These are phyloP conservation scores for Smittium culicis DNA, from an alignment of 371 early-diverging fungal genomes.

Conservation along the genomic window DNA sequence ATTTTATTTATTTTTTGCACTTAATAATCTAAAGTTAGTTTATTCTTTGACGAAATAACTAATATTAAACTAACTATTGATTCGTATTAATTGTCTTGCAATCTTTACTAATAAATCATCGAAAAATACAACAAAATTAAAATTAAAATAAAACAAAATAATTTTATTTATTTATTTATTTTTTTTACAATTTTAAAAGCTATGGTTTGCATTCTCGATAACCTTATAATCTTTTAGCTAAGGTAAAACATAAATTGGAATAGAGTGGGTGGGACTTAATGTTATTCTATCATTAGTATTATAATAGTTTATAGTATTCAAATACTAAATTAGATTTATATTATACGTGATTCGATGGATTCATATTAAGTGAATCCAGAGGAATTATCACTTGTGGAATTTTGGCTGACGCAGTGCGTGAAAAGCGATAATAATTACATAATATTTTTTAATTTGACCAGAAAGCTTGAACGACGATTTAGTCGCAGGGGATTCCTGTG, in stretches of 20 bases:
- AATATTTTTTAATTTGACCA: conserved; percentile 1
- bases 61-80: no score
- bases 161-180: no score
- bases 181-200: no score
- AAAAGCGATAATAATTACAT: background rate
- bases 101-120: no score
- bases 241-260: background rate
- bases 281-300: background rate
- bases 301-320: background rate
- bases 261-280: background rate
- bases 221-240: background rate
- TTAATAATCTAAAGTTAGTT: no score
- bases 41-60: no score
- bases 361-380: background rate
- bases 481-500: background rate
- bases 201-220: background rate
- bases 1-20: no score
- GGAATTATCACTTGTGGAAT: background rate
- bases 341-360: background rate
- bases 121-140: no score
- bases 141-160: no score
- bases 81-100: no score
- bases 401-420: background rate
- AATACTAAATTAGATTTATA: background rate
- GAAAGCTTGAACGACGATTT: background rate